Conservation (phyloP, 805 yeast genomes). For the Candida takata region DNA sequence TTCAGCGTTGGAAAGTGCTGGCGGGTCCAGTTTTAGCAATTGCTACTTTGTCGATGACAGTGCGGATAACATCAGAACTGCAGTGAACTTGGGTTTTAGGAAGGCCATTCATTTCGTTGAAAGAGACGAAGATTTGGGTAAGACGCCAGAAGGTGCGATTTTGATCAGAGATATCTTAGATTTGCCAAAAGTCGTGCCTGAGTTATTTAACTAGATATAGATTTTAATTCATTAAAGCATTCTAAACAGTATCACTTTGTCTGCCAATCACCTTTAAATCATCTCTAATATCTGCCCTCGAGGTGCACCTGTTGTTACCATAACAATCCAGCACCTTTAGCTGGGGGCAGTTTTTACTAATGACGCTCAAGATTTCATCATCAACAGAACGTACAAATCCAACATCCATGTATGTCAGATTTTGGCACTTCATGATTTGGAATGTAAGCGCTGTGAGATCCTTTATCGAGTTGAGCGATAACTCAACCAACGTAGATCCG, state of each 20-base stretch:
- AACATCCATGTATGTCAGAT: conserved; percentile 59
- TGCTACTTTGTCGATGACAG: conserved; percentile 87
- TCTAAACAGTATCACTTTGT: conserved; percentile 47
- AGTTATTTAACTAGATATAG: conserved; percentile 13
- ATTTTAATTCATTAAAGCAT: not conserved
- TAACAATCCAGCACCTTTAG: conserved; percentile 69
- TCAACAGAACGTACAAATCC: conserved; percentile 79
- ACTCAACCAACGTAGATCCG: conserved; percentile 54
- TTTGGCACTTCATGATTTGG: conserved; percentile 44
- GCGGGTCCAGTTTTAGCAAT: conserved; percentile 38
- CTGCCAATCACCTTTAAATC: conserved; percentile 67
- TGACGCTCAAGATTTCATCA: conserved; percentile 52
- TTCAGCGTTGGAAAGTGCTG: conserved; percentile 59
- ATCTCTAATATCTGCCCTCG: conserved; percentile 41
- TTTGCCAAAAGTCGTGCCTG: conserved; percentile 27
- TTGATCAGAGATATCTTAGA: conserved; percentile 55
- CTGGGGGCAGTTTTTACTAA: conserved; percentile 54
- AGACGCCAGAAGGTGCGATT: conserved; percentile 37
- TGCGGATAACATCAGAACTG: conserved; percentile 69
- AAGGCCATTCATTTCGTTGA: conserved; percentile 72
- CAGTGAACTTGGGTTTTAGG: conserved; percentile 64
- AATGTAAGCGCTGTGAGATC: conserved; percentile 45
- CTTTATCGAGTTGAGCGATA: conserved; percentile 70
- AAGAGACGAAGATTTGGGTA: conserved; percentile 42
- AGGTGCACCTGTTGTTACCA: conserved; percentile 67